Evolutionary conservation across 371 early-diverging fungal species (phyloP), one percentile per base, ranked within the genome.

Genomic region (Coemansia sp.): DNA sequence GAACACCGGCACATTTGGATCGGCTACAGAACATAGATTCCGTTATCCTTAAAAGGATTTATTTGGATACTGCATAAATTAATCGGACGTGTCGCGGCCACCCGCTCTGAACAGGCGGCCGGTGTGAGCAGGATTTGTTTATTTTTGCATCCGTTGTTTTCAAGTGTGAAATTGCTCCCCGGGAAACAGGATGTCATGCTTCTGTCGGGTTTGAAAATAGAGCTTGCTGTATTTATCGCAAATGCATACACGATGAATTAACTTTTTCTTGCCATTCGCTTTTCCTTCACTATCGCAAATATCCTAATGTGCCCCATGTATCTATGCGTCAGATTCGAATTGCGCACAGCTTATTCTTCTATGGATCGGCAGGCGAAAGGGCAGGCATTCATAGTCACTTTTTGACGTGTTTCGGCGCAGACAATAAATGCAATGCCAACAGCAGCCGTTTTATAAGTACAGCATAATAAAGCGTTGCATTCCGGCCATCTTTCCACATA

Each of bases 41-140:
- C 34, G 38, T 16, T 42, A 40, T 42, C 58, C 64, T 52, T 57
- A 64, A 52, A n/a, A 47, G 55, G 47, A 48, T 20, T 48, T 55
- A 64, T 64, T 64, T 56, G 53, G 43, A 20, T 30, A 38, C n/a
- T 67, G 67, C 67, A 67, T 67, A 67, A 67, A 67, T 67, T 63
- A 67, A 67, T 43, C 65, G 43, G 67, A 52, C 45, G 38, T 54
- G 36, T 32, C 64, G 36, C 36, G n/a, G 34, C 31, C 62, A 40
- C n/a, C 36, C 16, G 3, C 53, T 7, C 34, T 35, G 36, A 13
- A 35, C 26, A 34, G 43, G 34, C 13, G 39, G n/a, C n/a, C 34
- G 39, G 40, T 35, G 41, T 14, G 31, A 34, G 32, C 32, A 41
- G 11, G 43, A 16, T 41, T 56, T 14, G 42, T 56, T 34, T 20